These are phyloP conservation scores for Dothistroma pini DNA, from an alignment of 2,329 filamentous ascomycete species.

Conservation along the genomic window DNA sequence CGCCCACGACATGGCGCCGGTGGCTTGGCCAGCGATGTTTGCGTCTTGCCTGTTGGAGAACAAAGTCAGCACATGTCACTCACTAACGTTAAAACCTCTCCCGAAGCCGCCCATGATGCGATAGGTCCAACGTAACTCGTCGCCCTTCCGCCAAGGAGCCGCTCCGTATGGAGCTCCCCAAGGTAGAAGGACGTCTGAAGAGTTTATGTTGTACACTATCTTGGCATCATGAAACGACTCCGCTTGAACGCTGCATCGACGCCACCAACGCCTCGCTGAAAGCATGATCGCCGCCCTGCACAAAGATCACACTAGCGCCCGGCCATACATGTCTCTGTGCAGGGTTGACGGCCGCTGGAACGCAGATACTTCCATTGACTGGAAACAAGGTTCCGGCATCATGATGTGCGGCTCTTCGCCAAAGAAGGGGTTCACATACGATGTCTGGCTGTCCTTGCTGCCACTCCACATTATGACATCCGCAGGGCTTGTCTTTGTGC, in stretches of 20 bases:
- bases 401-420: constrained; percentile 17
- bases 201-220: constrained; percentile 21
- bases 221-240: constrained; percentile 11
- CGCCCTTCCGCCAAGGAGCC: constrained; percentile 27
- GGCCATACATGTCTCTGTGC: constrained; percentile 22
- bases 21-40: constrained; percentile 80
- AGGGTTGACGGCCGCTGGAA: constrained; percentile 3
- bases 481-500: constrained; percentile 88
- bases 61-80: constrained; percentile 17
- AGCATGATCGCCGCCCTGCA: constrained; percentile 2
- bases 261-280: constrained; percentile 26
- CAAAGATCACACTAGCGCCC: constrained; percentile 21
- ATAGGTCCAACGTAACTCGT: constrained; percentile 32
- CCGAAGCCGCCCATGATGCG: not conserved
- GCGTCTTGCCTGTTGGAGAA: constrained; percentile 69
- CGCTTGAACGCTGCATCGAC: constrained; percentile 16
- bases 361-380: constrained; percentile 4
- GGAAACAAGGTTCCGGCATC: not conserved
- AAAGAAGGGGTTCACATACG: constrained; percentile 55
- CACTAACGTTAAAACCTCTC: not conserved
- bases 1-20: constrained; percentile 97
- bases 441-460: constrained; percentile 92
- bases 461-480: constrained; percentile 99
- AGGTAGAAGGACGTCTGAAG: constrained; percentile 25
- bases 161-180: constrained; percentile 24